A percentile compares a stretch with the other conserved stretches of the same genome.
phyloP scores from a whole-genome alignment of 257 asterid genomes.

The Jasminum sambac region DNA sequence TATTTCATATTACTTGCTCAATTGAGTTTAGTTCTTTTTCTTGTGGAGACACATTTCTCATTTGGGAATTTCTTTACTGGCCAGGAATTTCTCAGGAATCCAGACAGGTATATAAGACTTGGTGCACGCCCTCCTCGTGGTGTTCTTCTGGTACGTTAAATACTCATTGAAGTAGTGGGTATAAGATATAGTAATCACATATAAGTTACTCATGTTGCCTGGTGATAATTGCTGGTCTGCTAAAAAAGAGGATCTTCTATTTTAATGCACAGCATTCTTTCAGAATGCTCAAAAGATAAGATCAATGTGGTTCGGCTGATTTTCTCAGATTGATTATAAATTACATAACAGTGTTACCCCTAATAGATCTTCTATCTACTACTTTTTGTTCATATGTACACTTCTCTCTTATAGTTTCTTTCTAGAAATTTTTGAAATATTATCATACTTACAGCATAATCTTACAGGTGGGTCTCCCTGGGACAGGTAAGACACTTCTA shows the following conservation, averaged over 20 bases:
- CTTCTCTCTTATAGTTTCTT: conserved; percentile 4
- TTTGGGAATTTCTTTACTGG: conserved; percentile 24
- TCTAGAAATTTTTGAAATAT: conserved; percentile 5
- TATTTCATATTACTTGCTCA: conserved; percentile 14
- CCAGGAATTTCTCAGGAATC: conserved; percentile 96
- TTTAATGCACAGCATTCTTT: background rate
- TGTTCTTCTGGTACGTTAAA: conserved; percentile 85
- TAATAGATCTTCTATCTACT: conserved; percentile 16
- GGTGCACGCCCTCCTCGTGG: conserved; percentile 99
- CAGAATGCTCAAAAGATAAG: background rate
- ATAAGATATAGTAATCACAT: conserved; percentile 20
- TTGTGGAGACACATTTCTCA: conserved; percentile 21
- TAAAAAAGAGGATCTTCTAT: background rate
- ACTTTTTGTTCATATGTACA: background rate
- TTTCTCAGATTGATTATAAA: conserved; percentile 18
- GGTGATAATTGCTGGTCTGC: conserved; percentile 24
- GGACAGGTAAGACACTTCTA: conserved; percentile 98
- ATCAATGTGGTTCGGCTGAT: background rate
- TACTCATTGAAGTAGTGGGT: conserved; percentile 17
- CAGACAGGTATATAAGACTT: conserved; percentile 79
- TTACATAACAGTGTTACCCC: no score
- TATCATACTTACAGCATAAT: conserved; percentile 23
- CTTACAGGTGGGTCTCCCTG: conserved; percentile 93
- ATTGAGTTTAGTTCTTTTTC: conserved; percentile 1
- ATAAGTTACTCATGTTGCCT: conserved; percentile 18